Evolutionary conservation across 2,329 filamentous ascomycete species (phyloP).

Genomic region (Plenodomus biglobosus): DNA sequence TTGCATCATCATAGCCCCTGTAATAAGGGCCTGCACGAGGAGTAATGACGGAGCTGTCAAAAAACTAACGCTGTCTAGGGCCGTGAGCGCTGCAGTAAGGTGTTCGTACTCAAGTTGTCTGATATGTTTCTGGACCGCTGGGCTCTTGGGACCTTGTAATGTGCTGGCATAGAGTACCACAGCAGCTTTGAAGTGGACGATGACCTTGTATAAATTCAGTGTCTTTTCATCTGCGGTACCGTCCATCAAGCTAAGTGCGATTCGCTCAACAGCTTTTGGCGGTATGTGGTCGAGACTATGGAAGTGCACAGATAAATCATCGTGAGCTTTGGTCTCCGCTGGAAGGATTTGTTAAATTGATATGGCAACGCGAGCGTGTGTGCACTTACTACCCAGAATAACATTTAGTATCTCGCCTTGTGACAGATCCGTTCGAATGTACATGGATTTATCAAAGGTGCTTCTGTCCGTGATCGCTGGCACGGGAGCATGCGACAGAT

Average conservation of each 20-base stretch:
- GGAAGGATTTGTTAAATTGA: background rate
- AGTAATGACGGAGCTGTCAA: constrained; percentile 31
- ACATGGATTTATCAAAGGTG: constrained; percentile 28
- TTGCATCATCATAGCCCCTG: constrained; percentile 37
- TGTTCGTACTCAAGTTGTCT: constrained; percentile 32
- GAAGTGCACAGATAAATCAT: constrained; percentile 21
- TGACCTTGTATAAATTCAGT: constrained; percentile 33
- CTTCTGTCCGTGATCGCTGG: constrained; percentile 26
- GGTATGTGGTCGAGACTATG: constrained; percentile 35
- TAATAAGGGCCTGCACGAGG: constrained; percentile 34
- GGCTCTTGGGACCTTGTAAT: constrained; percentile 24
- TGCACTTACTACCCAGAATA: constrained; percentile 26
- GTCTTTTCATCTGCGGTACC: constrained; percentile 32
- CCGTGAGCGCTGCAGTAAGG: constrained; percentile 32
- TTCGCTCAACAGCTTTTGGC: constrained; percentile 32
- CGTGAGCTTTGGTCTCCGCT: constrained; percentile 22
- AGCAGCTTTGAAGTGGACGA: constrained; percentile 36
- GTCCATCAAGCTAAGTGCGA: constrained; percentile 33
- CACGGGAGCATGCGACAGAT: constrained; percentile 27
- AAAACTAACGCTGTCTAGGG: constrained; percentile 33
- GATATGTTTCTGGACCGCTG: constrained; percentile 27
- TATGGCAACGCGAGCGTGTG: background rate
- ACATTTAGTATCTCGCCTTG: constrained; percentile 31
- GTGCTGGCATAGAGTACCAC: constrained; percentile 29
- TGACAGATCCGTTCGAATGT: constrained; percentile 27